Evolutionary conservation across 1,139 yeast genomes (phyloP).

Genomic region (Candida dubliniensis): DNA sequence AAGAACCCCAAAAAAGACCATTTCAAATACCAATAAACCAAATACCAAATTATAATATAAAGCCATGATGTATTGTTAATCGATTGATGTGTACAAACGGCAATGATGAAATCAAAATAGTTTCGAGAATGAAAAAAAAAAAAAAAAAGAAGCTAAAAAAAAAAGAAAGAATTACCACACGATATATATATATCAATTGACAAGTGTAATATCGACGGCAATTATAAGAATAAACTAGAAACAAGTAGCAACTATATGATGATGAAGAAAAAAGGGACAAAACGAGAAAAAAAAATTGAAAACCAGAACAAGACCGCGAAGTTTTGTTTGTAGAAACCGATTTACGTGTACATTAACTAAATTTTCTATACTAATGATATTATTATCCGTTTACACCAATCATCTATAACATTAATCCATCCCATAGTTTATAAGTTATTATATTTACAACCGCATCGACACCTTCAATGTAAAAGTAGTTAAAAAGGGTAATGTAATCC

Average conservation of each 20-base stretch:
- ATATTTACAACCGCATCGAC: constrained; percentile 24
- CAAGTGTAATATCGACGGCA: not conserved
- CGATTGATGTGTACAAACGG: constrained; percentile 10
- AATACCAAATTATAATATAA: constrained; percentile 76
- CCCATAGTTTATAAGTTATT: not conserved
- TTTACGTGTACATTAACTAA: too few relatives aligned
- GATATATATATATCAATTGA: too few relatives aligned
- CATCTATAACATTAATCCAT: not conserved
- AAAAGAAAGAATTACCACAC: too few relatives aligned
- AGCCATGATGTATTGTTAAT: constrained; percentile 48
- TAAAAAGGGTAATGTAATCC: constrained; percentile 63
- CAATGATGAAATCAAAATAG: not conserved
- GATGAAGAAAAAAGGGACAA: too few relatives aligned
- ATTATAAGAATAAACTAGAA: not conserved
- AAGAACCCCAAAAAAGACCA: constrained; percentile 76
- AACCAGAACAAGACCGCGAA: too few relatives aligned
- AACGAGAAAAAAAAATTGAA: too few relatives aligned
- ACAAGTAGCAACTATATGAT: too few relatives aligned
- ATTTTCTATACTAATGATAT: too few relatives aligned
- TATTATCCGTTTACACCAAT: too few relatives aligned
- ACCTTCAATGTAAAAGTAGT: constrained; percentile 57
- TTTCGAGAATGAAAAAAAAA: not conserved
- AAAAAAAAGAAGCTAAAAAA: not conserved
- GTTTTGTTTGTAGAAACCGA: too few relatives aligned
- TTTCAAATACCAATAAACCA: constrained; percentile 70